Percentiles rank a stretch among this genome's conserved stretches.
Conservation (phyloP, 208 protist species). For the Trypanosoma congolense region DNA sequence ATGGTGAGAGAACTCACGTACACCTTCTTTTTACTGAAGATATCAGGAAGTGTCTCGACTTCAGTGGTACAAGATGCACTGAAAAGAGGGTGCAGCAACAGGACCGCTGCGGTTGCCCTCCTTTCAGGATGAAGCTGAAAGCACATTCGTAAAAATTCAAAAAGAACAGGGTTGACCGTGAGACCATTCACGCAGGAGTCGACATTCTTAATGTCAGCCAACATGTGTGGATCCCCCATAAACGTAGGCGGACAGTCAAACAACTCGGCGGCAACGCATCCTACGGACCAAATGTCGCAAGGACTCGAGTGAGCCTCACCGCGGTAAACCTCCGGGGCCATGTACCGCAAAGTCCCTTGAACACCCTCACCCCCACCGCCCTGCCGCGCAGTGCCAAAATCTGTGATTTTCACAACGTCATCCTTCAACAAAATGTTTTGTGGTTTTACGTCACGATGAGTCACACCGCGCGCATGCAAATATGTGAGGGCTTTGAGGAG, state of each 20-base stretch:
- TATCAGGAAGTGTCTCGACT: slow-evolving; percentile 47
- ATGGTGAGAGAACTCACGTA: neutral
- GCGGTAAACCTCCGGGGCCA: slow-evolving; percentile 90
- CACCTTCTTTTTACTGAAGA: slow-evolving; percentile 31
- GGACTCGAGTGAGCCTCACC: slow-evolving; percentile 73
- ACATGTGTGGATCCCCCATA: slow-evolving; percentile 61
- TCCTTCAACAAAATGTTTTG: slow-evolving; percentile 94
- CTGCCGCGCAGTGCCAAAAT: slow-evolving; percentile 93
- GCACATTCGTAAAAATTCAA: slow-evolving; percentile 77
- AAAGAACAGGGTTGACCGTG: slow-evolving; percentile 49
- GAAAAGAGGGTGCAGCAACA: slow-evolving; percentile 71
- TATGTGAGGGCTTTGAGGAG: slow-evolving; percentile 95
- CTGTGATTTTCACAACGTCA: slow-evolving; percentile 94
- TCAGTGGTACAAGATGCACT: slow-evolving; percentile 34
- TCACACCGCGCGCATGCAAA: slow-evolving; percentile 95
- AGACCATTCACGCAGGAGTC: slow-evolving; percentile 46
- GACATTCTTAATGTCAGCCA: slow-evolving; percentile 57
- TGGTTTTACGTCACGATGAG: slow-evolving; percentile 98
- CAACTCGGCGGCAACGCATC: slow-evolving; percentile 87
- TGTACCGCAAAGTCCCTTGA: slow-evolving; percentile 90
- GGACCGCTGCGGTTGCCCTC: slow-evolving; percentile 49
- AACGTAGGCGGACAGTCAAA: slow-evolving; percentile 74
- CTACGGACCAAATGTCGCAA: slow-evolving; percentile 90
- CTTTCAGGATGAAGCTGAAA: slow-evolving; percentile 62
- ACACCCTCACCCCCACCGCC: slow-evolving; percentile 67